Evolutionary conservation across 225 moss, liverwort and hornwort species (phyloP).

Genomic region (Bryoerythrophyllum caledonicum): DNA sequence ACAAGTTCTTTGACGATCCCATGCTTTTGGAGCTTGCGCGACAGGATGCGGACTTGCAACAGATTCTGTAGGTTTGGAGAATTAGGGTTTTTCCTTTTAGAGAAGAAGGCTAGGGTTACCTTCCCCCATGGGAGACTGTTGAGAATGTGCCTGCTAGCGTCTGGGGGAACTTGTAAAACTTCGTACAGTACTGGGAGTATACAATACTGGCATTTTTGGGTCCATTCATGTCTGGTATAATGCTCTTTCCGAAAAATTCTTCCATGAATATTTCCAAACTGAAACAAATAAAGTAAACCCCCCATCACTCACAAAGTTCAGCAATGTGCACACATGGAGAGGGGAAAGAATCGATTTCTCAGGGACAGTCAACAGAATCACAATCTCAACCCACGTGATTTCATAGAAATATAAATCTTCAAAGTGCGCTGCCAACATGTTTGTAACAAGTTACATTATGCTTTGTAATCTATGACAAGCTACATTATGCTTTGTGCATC

Average conservation of each 20-base stretch:
- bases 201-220: background rate
- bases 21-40: slow-evolving; percentile 99
- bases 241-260: background rate
- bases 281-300: too few relatives aligned
- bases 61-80: slow-evolving; percentile 63
- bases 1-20: slow-evolving; percentile 97
- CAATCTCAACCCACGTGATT: too few relatives aligned
- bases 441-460: too few relatives aligned
- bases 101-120: slow-evolving; percentile 7
- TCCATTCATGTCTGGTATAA: background rate
- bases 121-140: slow-evolving; percentile 4
- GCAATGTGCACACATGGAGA: too few relatives aligned
- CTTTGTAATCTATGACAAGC: too few relatives aligned
- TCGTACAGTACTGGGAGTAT: background rate
- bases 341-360: too few relatives aligned
- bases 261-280: too few relatives aligned
- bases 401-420: too few relatives aligned
- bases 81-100: background rate
- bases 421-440: too few relatives aligned
- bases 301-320: too few relatives aligned
- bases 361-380: too few relatives aligned
- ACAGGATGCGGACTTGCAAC: slow-evolving; percentile 99
- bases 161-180: slow-evolving; percentile 27
- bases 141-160: slow-evolving; percentile 7
- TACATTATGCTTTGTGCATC: too few relatives aligned